Conservation (phyloP, 371 early-diverging fungal species). For the Mortierella sp. region DNA sequence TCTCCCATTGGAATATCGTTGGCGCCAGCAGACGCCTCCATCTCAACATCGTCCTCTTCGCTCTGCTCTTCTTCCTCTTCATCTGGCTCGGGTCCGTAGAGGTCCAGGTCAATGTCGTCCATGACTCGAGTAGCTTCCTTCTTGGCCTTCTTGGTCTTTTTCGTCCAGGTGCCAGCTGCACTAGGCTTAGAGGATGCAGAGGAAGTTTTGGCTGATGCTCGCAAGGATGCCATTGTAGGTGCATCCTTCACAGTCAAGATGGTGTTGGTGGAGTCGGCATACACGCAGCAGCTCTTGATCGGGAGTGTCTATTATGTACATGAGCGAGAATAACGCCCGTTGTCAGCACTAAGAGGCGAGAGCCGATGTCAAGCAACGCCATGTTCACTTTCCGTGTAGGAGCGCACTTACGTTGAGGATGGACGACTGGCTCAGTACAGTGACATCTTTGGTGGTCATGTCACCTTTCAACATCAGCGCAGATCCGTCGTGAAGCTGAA, state of each 20-base stretch:
- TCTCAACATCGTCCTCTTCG: slow-evolving; percentile 46
- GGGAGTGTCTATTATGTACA: slow-evolving; percentile 48
- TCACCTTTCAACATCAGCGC: slow-evolving; percentile 74
- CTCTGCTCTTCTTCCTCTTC: slow-evolving; percentile 48
- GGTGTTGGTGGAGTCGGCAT: slow-evolving; percentile 68
- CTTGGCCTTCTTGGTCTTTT: slow-evolving; percentile 60
- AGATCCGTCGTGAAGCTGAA: slow-evolving; percentile 75
- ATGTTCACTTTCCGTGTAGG: not conserved
- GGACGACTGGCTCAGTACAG: slow-evolving; percentile 57
- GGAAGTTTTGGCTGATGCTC: slow-evolving; percentile 16
- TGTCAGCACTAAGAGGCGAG: not conserved
- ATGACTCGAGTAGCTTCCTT: slow-evolving; percentile 55
- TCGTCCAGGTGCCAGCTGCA: slow-evolving; percentile 35
- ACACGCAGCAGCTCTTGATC: slow-evolving; percentile 68
- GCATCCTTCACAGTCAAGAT: slow-evolving; percentile 65
- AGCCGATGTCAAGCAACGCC: not conserved
- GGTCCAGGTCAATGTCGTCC: slow-evolving; percentile 75
- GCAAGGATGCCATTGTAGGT: slow-evolving; percentile 43
- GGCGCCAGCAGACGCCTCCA: slow-evolving; percentile 34
- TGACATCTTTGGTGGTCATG: slow-evolving; percentile 63
- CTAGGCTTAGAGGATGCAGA: not conserved
- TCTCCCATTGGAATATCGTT: slow-evolving; percentile 37
- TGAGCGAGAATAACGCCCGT: not conserved
- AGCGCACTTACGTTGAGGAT: slow-evolving; percentile 59
- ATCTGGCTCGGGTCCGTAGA: slow-evolving; percentile 69